These are phyloP conservation scores for Elsinoe fawcettii DNA, from an alignment of 2,329 filamentous ascomycete genomes.

Conservation along the genomic window DNA sequence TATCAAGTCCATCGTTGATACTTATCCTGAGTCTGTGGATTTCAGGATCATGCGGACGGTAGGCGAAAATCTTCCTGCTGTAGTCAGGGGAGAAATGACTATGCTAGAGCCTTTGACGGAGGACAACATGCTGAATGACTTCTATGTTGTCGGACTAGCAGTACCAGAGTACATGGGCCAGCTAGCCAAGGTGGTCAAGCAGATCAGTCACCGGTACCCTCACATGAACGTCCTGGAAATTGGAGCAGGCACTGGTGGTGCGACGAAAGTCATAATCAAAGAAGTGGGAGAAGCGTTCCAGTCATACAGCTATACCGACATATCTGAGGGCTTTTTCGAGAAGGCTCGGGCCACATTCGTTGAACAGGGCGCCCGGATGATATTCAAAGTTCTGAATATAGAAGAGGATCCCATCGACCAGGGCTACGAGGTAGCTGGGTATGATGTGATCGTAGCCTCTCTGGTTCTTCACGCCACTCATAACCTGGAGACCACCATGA, in stretches of 20 bases:
- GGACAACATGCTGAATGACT: slow-evolving; percentile 27
- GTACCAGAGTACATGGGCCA: neutral
- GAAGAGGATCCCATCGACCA: slow-evolving; percentile 28
- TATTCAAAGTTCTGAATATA: slow-evolving; percentile 29
- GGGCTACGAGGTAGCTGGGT: slow-evolving; percentile 26
- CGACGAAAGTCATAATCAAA: slow-evolving; percentile 33
- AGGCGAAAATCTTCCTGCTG: neutral
- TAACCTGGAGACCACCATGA: slow-evolving; percentile 18
- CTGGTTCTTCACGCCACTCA: slow-evolving; percentile 24
- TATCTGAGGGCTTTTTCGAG: slow-evolving; percentile 33
- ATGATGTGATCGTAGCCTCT: slow-evolving; percentile 24
- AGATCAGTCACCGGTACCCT: slow-evolving; percentile 36
- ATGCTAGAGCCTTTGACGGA: neutral
- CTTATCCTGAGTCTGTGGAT: no score
- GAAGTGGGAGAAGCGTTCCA: slow-evolving; percentile 22
- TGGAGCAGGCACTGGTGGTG: slow-evolving; percentile 39
- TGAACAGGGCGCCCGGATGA: slow-evolving; percentile 23
- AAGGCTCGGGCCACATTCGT: slow-evolving; percentile 12
- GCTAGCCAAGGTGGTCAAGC: slow-evolving; percentile 21
- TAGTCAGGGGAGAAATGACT: neutral
- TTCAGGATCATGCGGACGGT: no score
- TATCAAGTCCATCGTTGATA: no score
- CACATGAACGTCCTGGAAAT: slow-evolving; percentile 39
- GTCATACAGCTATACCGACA: slow-evolving; percentile 42
- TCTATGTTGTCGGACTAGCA: slow-evolving; percentile 25